These are phyloP conservation scores for Rubus parviflorus DNA, from an alignment of 306 rosid species.

Conservation along the genomic window DNA sequence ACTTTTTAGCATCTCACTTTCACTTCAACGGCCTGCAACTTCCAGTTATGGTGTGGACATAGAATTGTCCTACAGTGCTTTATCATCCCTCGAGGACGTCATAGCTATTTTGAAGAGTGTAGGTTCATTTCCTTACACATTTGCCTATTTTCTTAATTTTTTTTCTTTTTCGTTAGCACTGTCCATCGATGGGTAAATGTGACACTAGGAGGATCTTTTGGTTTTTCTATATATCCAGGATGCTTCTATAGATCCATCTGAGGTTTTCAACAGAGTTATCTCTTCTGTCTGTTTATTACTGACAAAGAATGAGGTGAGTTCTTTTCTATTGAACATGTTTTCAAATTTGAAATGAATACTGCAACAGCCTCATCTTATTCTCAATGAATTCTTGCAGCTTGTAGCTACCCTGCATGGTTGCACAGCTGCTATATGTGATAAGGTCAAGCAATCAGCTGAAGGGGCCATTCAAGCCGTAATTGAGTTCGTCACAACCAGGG, in stretches of 20 bases:
- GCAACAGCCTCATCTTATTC: neutral
- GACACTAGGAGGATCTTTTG: conserved; percentile 24
- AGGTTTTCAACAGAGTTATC: conserved; percentile 91
- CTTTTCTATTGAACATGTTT: conserved; percentile 5
- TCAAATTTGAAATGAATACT: neutral
- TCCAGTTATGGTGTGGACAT: conserved; percentile 58
- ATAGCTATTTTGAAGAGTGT: conserved; percentile 93
- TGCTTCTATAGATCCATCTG: conserved; percentile 95
- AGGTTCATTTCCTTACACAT: conserved; percentile 38
- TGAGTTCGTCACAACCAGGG: conserved; percentile 80
- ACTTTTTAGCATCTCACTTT: conserved; percentile 84
- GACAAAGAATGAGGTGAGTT: conserved; percentile 80
- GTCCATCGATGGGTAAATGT: conserved; percentile 18
- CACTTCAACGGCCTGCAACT: conserved; percentile 79
- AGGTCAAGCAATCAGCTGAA: conserved; percentile 93
- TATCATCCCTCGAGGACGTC: conserved; percentile 93
- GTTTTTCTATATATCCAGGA: conserved; percentile 59
- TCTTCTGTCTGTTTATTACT: conserved; percentile 78
- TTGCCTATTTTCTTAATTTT: neutral
- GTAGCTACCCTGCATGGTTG: conserved; percentile 83
- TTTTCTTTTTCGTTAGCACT: conserved; percentile 2
- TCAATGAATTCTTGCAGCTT: conserved; percentile 52
- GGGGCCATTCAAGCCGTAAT: conserved; percentile 93
- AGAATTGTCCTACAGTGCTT: conserved; percentile 78
- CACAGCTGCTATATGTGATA: conserved; percentile 81